These are phyloP conservation scores for Delphinella strobiligena DNA, from an alignment of 2,329 filamentous ascomycete species.

Conservation along the genomic window DNA sequence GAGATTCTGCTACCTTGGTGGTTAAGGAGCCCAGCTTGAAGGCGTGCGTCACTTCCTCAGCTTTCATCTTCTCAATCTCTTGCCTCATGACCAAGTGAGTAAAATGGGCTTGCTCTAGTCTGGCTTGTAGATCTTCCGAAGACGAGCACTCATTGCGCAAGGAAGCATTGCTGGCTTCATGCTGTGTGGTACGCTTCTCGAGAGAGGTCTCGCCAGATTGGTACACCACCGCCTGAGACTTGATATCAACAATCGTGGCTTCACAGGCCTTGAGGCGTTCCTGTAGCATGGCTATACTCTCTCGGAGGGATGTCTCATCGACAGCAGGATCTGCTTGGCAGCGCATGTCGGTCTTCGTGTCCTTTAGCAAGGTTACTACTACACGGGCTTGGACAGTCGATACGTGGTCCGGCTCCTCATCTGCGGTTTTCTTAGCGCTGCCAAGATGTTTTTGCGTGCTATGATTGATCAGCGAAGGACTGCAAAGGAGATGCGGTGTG, in stretches of 20 bases:
- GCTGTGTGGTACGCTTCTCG: not conserved
- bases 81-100: not conserved
- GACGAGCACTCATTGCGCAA: not conserved
- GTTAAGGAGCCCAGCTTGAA: not conserved
- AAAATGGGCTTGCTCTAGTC: not conserved
- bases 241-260: not conserved
- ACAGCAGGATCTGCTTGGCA: not conserved
- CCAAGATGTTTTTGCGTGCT: conserved; percentile 3
- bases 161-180: not conserved
- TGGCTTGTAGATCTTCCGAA: not conserved
- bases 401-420: too few relatives aligned
- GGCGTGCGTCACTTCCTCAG: not conserved
- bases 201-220: not conserved
- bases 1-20: too few relatives aligned
- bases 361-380: not conserved
- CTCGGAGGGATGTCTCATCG: not conserved
- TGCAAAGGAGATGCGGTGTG: not conserved
- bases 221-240: not conserved
- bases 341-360: not conserved
- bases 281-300: not conserved
- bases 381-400: not conserved
- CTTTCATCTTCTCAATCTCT: conserved; percentile 1
- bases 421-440: not conserved
- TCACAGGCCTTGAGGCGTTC: not conserved
- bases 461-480: not conserved